phyloP scores from a whole-genome alignment of 2,329 filamentous ascomycete genomes.

The Cladosporium sp. region DNA sequence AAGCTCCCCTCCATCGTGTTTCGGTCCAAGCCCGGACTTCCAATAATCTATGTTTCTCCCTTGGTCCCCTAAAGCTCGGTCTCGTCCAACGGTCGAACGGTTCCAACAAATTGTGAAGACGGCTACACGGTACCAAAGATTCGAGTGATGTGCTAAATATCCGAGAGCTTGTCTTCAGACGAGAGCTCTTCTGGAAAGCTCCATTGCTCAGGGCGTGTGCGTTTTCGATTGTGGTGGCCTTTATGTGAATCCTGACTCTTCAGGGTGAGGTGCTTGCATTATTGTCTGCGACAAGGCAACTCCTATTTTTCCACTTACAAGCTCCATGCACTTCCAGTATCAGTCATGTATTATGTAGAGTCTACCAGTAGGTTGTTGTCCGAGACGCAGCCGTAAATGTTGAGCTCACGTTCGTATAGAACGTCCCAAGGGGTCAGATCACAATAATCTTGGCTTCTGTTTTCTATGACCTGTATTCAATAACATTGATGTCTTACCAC shows the following conservation, averaged over 20 bases:
- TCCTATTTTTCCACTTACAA: not conserved
- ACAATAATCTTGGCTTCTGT: not conserved
- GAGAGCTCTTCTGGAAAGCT: not conserved
- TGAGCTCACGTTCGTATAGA: not conserved
- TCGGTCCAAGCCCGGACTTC: slow-evolving; percentile 9
- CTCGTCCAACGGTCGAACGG: slow-evolving; percentile 4
- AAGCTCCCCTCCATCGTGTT: not conserved
- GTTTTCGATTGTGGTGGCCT: not conserved
- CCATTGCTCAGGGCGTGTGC: not conserved
- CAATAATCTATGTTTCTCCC: not conserved
- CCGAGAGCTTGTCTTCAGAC: not conserved
- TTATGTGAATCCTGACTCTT: not conserved
- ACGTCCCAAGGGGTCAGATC: no score
- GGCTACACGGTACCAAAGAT: not conserved
- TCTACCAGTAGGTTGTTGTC: not conserved
- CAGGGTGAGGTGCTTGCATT: no score
- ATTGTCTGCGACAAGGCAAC: not conserved
- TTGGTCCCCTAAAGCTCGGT: not conserved
- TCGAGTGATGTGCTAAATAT: not conserved
- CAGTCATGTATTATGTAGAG: not conserved
- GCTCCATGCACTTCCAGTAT: not conserved
- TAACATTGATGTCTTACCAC: not conserved
- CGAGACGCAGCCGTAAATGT: not conserved
- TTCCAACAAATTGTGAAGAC: slow-evolving; percentile 9
- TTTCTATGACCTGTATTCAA: not conserved